phyloP scores from a whole-genome alignment of 208 protist genomes.

The Leishmania major region DNA sequence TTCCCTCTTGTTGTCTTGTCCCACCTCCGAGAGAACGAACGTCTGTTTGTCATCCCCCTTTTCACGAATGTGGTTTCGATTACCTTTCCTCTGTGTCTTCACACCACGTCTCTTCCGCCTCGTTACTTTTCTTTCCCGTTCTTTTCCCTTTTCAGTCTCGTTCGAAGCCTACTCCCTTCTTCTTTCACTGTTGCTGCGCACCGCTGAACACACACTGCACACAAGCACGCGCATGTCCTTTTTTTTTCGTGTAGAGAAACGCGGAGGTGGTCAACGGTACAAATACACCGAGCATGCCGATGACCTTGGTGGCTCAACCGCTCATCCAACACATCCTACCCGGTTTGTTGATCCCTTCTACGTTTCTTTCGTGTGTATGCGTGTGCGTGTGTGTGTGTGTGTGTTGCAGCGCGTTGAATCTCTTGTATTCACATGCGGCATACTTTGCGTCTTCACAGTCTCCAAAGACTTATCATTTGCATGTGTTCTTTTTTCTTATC shows the following conservation, averaged over 20 bases:
- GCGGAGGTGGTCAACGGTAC: neutral
- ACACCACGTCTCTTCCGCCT: neutral
- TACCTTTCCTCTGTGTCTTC: neutral
- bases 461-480: neutral
- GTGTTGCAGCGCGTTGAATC: neutral
- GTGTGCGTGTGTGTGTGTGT: too few species aligned
- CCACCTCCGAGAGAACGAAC: neutral
- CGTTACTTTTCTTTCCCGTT: neutral
- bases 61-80: neutral
- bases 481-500: neutral
- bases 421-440: neutral
- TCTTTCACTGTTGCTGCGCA: neutral
- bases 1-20: neutral
- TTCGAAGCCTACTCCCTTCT: neutral
- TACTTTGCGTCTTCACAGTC: neutral
- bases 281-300: neutral
- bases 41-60: neutral
- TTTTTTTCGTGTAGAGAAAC: neutral
- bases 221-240: neutral
- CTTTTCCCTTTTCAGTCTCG: neutral
- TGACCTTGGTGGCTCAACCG: neutral
- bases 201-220: neutral
- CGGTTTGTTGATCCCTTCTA: neutral
- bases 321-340: neutral
- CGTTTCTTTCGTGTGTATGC: neutral